Evolutionary conservation across 441 rosid genomes (phyloP).

Genomic region (Francoa sonchifolia): DNA sequence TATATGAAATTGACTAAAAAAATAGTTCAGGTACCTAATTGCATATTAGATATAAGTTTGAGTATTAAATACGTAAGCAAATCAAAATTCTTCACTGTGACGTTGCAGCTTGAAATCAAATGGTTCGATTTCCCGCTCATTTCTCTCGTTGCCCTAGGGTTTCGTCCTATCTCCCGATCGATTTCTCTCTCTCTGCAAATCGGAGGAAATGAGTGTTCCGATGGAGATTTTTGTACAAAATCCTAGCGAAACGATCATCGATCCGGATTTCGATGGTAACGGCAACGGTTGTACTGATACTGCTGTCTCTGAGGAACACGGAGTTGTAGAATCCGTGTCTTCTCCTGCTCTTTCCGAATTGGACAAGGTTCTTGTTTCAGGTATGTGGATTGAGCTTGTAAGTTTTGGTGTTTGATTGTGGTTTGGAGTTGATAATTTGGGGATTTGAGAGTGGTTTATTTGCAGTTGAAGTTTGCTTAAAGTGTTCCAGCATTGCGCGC

Average conservation of each 20-base stretch:
- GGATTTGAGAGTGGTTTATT: not conserved
- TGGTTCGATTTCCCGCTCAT: no score
- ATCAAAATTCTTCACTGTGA: no score
- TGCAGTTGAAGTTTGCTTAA: slow-evolving; percentile 84
- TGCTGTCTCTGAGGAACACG: slow-evolving; percentile 19
- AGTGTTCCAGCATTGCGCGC: slow-evolving; percentile 70
- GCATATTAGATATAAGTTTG: no score
- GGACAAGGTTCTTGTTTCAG: slow-evolving; percentile 56
- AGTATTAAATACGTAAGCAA: no score
- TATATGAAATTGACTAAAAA: no score
- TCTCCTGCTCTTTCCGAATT: slow-evolving; percentile 22
- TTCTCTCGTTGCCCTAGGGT: not conserved
- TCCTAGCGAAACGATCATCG: no score
- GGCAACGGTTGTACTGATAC: slow-evolving; percentile 3
- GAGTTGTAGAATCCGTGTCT: slow-evolving; percentile 17
- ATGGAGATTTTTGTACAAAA: slow-evolving; percentile 53
- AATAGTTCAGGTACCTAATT: no score
- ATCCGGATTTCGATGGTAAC: no score
- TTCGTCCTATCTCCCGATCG: not conserved
- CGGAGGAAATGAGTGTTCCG: slow-evolving; percentile 38
- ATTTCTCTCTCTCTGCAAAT: not conserved
- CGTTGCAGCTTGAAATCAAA: no score
- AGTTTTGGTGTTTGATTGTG: not conserved
- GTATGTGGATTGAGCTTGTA: slow-evolving; percentile 18
- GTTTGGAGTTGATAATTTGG: not conserved